Conservation (phyloP, 176 grass and related monocot genomes). For the Avena atlantica region DNA sequence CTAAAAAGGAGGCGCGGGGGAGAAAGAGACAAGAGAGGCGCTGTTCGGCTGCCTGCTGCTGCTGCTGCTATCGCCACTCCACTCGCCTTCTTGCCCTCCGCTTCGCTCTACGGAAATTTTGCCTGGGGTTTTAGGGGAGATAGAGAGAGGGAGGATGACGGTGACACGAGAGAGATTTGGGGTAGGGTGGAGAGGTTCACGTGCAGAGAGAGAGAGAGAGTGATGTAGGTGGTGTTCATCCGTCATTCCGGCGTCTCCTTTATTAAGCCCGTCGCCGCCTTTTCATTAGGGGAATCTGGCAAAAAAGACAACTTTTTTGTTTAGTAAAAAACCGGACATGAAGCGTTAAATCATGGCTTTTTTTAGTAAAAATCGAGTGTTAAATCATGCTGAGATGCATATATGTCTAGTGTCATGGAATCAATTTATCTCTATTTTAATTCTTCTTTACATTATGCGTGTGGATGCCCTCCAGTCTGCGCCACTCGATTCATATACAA, state of each 20-base stretch:
- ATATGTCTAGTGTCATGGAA: too few species aligned
- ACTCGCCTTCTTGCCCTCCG: slow-evolving; percentile 1
- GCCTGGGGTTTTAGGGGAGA: slow-evolving; percentile 43
- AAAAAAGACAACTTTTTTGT: slow-evolving; percentile 4
- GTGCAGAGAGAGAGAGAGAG: slow-evolving; percentile 39
- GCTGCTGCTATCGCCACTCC: slow-evolving; percentile 29
- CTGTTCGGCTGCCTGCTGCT: slow-evolving; percentile 31
- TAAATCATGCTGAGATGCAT: not conserved
- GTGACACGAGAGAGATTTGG: not conserved
- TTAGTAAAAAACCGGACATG: not conserved
- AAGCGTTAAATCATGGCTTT: slow-evolving; percentile 2
- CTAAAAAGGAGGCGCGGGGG: slow-evolving; percentile 31
- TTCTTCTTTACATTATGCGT: too few species aligned
- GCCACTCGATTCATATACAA: too few species aligned
- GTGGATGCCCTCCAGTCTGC: too few species aligned
- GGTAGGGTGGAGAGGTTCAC: slow-evolving; percentile 7
- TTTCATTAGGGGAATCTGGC: slow-evolving; percentile 9
- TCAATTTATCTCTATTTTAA: too few species aligned
- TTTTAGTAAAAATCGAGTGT: not conserved
- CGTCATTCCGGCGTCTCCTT: slow-evolving; percentile 25
- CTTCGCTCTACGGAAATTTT: slow-evolving; percentile 20
- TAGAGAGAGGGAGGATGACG: not conserved
- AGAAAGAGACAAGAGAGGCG: slow-evolving; percentile 44
- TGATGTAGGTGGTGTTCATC: slow-evolving; percentile 30
- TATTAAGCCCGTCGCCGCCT: not conserved